Evolutionary conservation across 768 basidiomycete species (phyloP).

Genomic region (Trametes meyenii): DNA sequence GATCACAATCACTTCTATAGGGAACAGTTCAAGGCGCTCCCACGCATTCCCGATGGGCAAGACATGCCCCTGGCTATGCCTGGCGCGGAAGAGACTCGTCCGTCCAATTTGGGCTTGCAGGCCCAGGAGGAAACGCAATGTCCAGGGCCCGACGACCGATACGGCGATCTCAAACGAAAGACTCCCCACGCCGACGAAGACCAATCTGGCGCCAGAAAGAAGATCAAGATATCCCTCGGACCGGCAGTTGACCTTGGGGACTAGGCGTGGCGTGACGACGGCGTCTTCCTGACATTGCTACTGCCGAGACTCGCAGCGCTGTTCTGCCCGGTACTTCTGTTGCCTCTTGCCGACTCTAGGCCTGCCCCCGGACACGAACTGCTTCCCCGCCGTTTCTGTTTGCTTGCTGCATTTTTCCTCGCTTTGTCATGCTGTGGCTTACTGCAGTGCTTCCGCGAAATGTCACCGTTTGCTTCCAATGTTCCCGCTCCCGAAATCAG

Average conservation of each 20-base stretch:
- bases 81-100: neutral
- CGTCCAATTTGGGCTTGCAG: slow-evolving; percentile 32
- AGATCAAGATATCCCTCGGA: slow-evolving; percentile 72
- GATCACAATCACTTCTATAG: slow-evolving; percentile 5
- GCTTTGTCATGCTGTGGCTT: neutral
- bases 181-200: slow-evolving; percentile 19
- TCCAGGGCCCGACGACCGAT: slow-evolving; percentile 22
- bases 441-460: neutral
- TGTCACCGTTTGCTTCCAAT: neutral
- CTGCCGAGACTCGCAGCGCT: slow-evolving; percentile 1
- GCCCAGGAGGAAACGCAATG: slow-evolving; percentile 46
- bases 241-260: slow-evolving; percentile 75
- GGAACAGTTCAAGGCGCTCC: slow-evolving; percentile 1
- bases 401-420: neutral
- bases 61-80: neutral
- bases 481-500: neutral
- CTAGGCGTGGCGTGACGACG: slow-evolving; percentile 34
- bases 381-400: neutral
- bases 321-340: neutral
- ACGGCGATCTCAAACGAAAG: slow-evolving; percentile 38
- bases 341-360: slow-evolving; percentile 1
- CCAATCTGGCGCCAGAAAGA: slow-evolving; percentile 45
- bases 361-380: neutral
- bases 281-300: slow-evolving; percentile 1
- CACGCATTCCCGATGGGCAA: slow-evolving; percentile 2